Evolutionary conservation across 345 rosid genomes (phyloP), one percentile per base, ranked within the genome.

Genomic region (Gossypium sturtianum): DNA sequence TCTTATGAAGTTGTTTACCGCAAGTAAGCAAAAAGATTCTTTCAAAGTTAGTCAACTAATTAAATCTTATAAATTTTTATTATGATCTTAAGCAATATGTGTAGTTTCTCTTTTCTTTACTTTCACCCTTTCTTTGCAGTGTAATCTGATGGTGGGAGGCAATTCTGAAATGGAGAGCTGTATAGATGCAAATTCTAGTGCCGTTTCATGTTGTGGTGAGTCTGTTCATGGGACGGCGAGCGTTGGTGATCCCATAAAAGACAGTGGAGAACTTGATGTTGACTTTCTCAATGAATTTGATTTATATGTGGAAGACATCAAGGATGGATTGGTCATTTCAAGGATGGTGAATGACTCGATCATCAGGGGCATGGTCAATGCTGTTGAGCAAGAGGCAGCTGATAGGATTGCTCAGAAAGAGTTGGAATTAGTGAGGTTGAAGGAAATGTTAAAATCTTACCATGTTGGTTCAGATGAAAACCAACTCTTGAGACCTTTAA

Each of bases 331-430:
- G 67, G 81, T 78, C 9, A 75, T 93, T 83, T 93, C 97, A 1
- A 89, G 97, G 70, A 87, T 86, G 86, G 99, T 95, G 38, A 89
- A 80, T 43, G 90, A 93, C 44, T 89, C 98, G 1, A 85, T 95
- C 70, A 80, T 90, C 23, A 93, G 81, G 84, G 99, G 93, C 52
- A 83, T 87, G 85, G 89, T 89, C 12, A 83, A 77, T 47, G 96
- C 91, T 0, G 78, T 93, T 63, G 86, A 91, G 76, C 83, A 87
- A 19, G 89, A 90, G 63, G 94, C 97, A 59, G 82, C 84, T 20
- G 91, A 85, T 77, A 84, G 82, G 86, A 84, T 91, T 49, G 86
- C 88, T 68, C 25, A 77, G 84, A 89, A 89, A 80, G 94, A 93
- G 9, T 64, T 77, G 74, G 97, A 93, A 75, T 60, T 96, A 77